These are phyloP conservation scores for Kalanchoe fedtschenkoi DNA, from an alignment of 164 flowering plant genomes.

Conservation along the genomic window DNA sequence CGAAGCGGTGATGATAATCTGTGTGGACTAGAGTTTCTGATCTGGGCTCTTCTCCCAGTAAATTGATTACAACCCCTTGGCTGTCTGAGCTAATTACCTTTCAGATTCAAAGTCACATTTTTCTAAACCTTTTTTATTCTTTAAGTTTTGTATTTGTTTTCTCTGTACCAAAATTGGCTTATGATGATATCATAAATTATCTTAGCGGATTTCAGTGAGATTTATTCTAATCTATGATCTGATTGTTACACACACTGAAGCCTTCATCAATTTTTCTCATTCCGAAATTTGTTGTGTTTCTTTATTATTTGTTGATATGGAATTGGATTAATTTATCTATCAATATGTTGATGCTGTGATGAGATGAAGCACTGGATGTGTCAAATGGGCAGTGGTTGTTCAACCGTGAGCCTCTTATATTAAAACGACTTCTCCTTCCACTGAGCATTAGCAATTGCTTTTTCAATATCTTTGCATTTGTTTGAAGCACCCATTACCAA, in stretches of 20 bases:
- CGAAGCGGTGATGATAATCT: conserved; percentile 29
- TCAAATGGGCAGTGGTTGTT: conserved; percentile 36
- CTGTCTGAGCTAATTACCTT: conserved; percentile 47
- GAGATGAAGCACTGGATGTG: conserved; percentile 32
- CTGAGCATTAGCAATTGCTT: conserved; percentile 30
- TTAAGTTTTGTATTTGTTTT: not conserved
- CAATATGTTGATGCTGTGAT: conserved; percentile 24
- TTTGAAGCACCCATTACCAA: conserved; percentile 61
- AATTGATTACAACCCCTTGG: conserved; percentile 70
- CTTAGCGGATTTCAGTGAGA: conserved; percentile 82
- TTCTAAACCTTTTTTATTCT: not conserved
- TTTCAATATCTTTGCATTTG: not conserved
- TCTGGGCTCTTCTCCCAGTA: conserved; percentile 29
- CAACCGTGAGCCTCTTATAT: conserved; percentile 38
- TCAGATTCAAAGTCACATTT: too few relatives aligned
- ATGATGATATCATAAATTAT: conserved; percentile 41
- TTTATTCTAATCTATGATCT: conserved; percentile 41
- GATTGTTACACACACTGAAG: conserved; percentile 79
- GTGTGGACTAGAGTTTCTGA: conserved; percentile 74
- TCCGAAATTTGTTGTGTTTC: not conserved
- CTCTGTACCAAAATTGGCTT: conserved; percentile 15
- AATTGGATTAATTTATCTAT: not conserved
- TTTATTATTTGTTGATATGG: not conserved
- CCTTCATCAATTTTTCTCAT: conserved; percentile 8
- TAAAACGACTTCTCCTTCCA: conserved; percentile 68